Base-by-base conservation (phyloP, 108 stramenopile species). In the Epipyxis sp. region DNA sequence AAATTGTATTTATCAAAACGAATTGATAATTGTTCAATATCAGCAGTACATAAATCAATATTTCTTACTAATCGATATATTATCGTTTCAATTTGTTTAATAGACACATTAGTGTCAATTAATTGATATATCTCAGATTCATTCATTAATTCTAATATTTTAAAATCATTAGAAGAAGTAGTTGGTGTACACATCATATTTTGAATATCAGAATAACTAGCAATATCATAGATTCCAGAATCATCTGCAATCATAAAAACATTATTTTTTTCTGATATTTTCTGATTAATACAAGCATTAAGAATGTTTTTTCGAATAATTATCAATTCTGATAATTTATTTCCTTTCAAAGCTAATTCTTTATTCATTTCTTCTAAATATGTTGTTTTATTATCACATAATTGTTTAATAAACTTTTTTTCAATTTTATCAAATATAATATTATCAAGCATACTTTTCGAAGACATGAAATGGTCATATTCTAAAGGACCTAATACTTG, bases 391-490 rank as follows among this genome's bases (percentile, higher is more conserved):
- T 68, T 68, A 16, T 37, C 65, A 25, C 20, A 68, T 16, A 68
- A 20, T 20, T 20, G 40, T 13, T 25, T 13, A 20, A 25, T 68
- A 37, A 40, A 13, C 20, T 25, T 13, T 13, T 20, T 20, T 16
- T 68, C 39, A 20, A 68, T 37, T 20, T 41, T 20, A 16, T 13
- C 65, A 20, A 40, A 37, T 25, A 68, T 37, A 20, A 25, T 25
- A 13, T 68, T 13, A 37, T 68, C 65, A 16, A 68, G 65, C 65
- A 68, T 25, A 25, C 41, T 25, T 25, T 68, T 68, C 65, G 65
- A 68, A 16, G 65, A 20, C 65, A 25, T 20, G 29, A 68, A 25
- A 25, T 68, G 39, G 29, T 41, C 29, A 20, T 20, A 16, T 37
- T 68, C 29, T 20, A 20, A 16, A 20, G 29, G 29, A 20, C 40